A percentile compares a stretch with the other conserved stretches of the same genome.
Evolutionary conservation across 2,329 filamentous ascomycete species (phyloP).

Genomic region (Lomentospora prolificans): DNA sequence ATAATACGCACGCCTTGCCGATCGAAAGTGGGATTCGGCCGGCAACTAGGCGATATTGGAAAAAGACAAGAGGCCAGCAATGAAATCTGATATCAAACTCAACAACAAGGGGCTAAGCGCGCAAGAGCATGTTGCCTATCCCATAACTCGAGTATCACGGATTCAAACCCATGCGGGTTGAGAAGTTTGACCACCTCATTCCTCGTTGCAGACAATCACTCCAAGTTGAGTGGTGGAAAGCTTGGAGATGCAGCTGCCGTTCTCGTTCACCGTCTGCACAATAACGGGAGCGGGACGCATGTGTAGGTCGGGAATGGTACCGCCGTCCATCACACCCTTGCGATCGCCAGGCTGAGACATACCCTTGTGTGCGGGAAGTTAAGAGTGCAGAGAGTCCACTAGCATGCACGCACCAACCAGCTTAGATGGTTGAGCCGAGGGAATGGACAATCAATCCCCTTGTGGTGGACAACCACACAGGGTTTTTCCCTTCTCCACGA

Average conservation of each 20-base stretch:
- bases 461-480: neutral
- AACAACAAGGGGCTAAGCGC: no score
- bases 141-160: no score
- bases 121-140: no score
- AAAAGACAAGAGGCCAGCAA: no score
- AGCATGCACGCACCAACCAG: neutral
- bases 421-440: neutral
- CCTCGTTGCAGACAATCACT: no score
- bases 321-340: neutral
- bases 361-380: conserved; percentile 4
- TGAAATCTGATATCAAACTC: no score
- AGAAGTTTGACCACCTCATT: no score
- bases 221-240: neutral
- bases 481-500: no score
- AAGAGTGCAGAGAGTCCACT: neutral
- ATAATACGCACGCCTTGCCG: no score
- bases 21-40: no score
- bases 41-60: no score
- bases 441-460: neutral
- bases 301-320: neutral
- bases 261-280: neutral
- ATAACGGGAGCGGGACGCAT: neutral
- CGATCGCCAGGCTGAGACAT: conserved; percentile 7
- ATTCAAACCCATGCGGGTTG: no score
- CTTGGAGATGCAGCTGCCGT: neutral